Evolutionary conservation across 2,329 filamentous ascomycete genomes (phyloP).

Genomic region (Beauveria brongniartii): DNA sequence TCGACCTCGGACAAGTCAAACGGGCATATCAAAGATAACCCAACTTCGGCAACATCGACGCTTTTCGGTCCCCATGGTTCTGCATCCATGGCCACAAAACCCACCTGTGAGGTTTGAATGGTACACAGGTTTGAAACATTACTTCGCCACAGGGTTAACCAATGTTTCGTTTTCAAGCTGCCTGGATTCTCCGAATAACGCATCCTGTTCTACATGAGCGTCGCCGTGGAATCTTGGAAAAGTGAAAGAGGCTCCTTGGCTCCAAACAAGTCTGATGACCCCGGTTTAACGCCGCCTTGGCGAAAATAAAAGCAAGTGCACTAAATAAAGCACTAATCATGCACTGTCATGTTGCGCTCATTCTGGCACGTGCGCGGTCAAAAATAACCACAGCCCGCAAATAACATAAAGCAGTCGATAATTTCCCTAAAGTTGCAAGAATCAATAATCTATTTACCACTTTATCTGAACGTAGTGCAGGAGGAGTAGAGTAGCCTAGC

Average conservation of each 20-base stretch:
- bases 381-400: too few species aligned
- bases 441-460: too few species aligned
- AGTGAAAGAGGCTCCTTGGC: background rate
- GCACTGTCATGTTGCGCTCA: too few species aligned
- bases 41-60: background rate
- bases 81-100: background rate
- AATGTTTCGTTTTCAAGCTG: background rate
- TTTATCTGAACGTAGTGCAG: too few species aligned
- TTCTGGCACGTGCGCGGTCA: too few species aligned
- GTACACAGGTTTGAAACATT: background rate
- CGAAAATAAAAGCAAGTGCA: too few species aligned
- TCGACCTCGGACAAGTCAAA: background rate
- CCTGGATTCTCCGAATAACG: background rate
- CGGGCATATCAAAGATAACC: conserved; percentile 1
- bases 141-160: background rate
- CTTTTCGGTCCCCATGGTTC: background rate
- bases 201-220: background rate
- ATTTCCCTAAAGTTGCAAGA: too few species aligned
- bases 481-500: too few species aligned
- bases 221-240: background rate
- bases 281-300: background rate
- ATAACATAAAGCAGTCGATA: too few species aligned
- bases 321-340: too few species aligned
- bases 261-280: background rate
- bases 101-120: background rate